Base-by-base conservation (phyloP, 164 flowering plant species). In the Piper longum region DNA sequence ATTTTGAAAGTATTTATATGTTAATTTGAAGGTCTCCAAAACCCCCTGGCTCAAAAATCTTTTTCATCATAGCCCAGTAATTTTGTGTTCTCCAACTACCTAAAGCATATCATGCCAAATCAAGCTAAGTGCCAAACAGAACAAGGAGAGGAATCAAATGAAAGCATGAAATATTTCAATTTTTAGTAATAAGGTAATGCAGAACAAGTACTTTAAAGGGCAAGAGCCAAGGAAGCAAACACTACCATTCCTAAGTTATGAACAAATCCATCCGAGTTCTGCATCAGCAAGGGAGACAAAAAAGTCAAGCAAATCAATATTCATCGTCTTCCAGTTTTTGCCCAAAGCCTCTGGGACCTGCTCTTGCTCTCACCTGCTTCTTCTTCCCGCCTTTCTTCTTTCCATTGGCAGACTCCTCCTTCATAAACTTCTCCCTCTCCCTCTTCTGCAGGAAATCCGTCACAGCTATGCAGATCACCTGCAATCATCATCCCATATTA, bases 381-480 rank as follows among this genome's bases (percentile, higher is more conserved):
- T 77, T 84, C 69, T 79, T 82, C 67, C 77, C 73, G 48, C 78
- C 61, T 62, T 65, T 69, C 60, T 75, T 81, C 79, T 78, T 84
- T 76, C 70, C 76, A 17, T 74, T 79, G 3, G 77, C 80, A 48
- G 52, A 48, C 63, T 82, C 87, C 73, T 85, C 95, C 62, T 83
- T 87, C 81, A 82, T 85, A 66, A 85, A 79, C 75, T 85, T 88
- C 60, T 88, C 90, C 58, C 65, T 74, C 70, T 87, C 95, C 73
- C 95, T 84, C 64, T 86, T 90, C 82, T 78, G 79, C 80, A 90
- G 69, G 77, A 82, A 90, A 76, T 90, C 95, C 11, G 85, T 80
- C 64, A 85, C 95, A 9, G 64, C 92, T 56, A 89, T 76, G 75
- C 85, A 87, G 56, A 87, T 65, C 14, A 85, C 90, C 97, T 90